phyloP scores from a whole-genome alignment of 257 asterid species.

The Solanum peruvianum region DNA sequence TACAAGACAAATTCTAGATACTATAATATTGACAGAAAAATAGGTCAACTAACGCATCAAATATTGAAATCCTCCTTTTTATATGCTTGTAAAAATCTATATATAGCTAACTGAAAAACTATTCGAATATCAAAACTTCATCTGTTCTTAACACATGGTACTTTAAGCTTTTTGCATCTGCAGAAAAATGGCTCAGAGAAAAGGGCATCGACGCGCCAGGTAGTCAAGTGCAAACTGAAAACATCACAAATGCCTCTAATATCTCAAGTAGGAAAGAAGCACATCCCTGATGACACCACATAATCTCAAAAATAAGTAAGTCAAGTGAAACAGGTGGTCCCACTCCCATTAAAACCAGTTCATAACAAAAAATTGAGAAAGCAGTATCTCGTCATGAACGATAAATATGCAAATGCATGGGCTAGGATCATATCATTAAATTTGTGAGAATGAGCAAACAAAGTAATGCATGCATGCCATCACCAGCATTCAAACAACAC shows the following conservation, averaged over 20 bases:
- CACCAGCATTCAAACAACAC: not conserved
- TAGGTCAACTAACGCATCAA: too few relatives aligned
- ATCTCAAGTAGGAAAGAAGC: not conserved
- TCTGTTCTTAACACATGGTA: too few relatives aligned
- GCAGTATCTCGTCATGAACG: not conserved
- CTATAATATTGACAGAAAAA: too few relatives aligned
- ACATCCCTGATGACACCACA: not conserved
- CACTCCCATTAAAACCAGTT: not conserved
- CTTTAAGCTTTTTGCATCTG: too few relatives aligned
- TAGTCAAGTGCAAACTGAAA: not conserved
- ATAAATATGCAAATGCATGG: too few relatives aligned
- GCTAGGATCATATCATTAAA: not conserved
- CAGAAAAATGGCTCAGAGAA: too few relatives aligned
- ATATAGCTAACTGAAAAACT: too few relatives aligned
- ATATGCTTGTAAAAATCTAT: too few relatives aligned
- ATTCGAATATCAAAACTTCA: too few relatives aligned
- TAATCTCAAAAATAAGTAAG: not conserved
- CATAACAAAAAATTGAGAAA: too few relatives aligned
- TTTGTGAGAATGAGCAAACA: not conserved
- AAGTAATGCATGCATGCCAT: not conserved
- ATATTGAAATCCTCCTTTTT: too few relatives aligned
- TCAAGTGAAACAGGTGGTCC: not conserved
- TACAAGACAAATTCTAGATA: too few relatives aligned
- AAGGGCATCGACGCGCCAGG: rapidly evolving
- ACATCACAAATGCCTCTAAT: not conserved